Percentiles rank a stretch among this genome's conserved stretches.
Conservation (phyloP, 495 filamentous ascomycete species). For the Letharia lupina region DNA sequence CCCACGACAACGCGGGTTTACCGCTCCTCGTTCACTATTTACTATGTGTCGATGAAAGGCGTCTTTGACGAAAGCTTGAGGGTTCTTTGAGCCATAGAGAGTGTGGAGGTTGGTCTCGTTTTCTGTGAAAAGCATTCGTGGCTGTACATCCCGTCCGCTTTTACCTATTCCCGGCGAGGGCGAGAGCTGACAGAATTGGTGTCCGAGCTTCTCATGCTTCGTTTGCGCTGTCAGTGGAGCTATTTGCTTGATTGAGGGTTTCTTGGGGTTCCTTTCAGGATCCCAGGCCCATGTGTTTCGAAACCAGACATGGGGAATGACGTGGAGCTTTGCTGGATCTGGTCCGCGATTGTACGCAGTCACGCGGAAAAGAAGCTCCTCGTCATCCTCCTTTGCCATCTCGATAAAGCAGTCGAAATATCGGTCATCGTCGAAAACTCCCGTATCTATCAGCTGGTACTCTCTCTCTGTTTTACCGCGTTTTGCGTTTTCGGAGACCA, state of each 20-base stretch:
- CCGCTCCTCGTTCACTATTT: slow-evolving; percentile 63
- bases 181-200: slow-evolving; percentile 76
- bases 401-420: slow-evolving; percentile 99
- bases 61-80: slow-evolving; percentile 82
- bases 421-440: slow-evolving; percentile 79
- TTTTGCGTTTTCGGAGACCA: slow-evolving; percentile 72
- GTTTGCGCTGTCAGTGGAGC: slow-evolving; percentile 59
- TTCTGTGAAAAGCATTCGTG: slow-evolving; percentile 81
- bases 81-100: slow-evolving; percentile 70
- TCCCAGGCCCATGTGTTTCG: slow-evolving; percentile 96
- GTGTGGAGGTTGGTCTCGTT: slow-evolving; percentile 82
- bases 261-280: slow-evolving; percentile 58
- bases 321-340: slow-evolving; percentile 82
- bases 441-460: slow-evolving; percentile 87
- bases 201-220: slow-evolving; percentile 67
- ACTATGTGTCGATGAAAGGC: slow-evolving; percentile 88
- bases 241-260: slow-evolving; percentile 61
- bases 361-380: slow-evolving; percentile 87
- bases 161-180: slow-evolving; percentile 77
- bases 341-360: slow-evolving; percentile 94
- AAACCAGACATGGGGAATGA: slow-evolving; percentile 93
- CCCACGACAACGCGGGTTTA: slow-evolving; percentile 72
- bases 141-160: slow-evolving; percentile 73
- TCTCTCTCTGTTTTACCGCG: slow-evolving; percentile 68
- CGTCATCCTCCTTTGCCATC: slow-evolving; percentile 82